Conservation (phyloP, 2,329 filamentous ascomycete species). For the Hypoxylon rubiginosum region DNA sequence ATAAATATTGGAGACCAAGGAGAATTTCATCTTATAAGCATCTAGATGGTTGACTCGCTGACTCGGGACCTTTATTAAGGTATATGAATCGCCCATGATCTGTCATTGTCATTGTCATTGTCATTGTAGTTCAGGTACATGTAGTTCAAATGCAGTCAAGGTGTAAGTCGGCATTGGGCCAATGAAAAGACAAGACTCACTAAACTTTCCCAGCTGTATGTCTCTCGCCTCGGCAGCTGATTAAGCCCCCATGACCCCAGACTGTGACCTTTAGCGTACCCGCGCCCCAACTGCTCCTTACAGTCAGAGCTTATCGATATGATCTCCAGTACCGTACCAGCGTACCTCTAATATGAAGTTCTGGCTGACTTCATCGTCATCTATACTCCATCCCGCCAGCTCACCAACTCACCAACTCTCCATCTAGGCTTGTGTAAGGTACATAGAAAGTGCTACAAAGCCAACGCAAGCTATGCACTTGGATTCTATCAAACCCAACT, state of each 20-base stretch:
- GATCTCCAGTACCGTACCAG: too few species aligned
- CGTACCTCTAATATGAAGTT: not conserved
- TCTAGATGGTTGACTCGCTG: not conserved
- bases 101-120: not conserved
- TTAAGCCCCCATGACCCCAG: slow-evolving; percentile 15
- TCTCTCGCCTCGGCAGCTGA: slow-evolving; percentile 15
- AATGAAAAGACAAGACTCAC: slow-evolving; percentile 1
- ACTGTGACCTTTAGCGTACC: not conserved
- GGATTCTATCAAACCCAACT: not conserved
- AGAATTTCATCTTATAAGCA: not conserved
- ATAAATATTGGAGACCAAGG: slow-evolving; percentile 1
- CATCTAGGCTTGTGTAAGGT: not conserved
- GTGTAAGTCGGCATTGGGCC: not conserved
- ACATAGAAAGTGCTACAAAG: not conserved
- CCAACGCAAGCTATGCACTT: not conserved
- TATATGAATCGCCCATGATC: not conserved
- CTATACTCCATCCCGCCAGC: not conserved
- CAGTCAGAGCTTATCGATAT: slow-evolving; percentile 38
- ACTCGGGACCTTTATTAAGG: not conserved
- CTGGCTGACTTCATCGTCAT: slow-evolving; percentile 34
- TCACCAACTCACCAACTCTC: not conserved
- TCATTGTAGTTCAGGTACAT: too few species aligned
- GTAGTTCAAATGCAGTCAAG: not conserved
- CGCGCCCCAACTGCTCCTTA: not conserved
- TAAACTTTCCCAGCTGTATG: slow-evolving; percentile 1